Evolutionary conservation across 2,329 filamentous ascomycete species (phyloP), one percentile per base, ranked within the genome.

Genomic region (Fusarium domesticum): DNA sequence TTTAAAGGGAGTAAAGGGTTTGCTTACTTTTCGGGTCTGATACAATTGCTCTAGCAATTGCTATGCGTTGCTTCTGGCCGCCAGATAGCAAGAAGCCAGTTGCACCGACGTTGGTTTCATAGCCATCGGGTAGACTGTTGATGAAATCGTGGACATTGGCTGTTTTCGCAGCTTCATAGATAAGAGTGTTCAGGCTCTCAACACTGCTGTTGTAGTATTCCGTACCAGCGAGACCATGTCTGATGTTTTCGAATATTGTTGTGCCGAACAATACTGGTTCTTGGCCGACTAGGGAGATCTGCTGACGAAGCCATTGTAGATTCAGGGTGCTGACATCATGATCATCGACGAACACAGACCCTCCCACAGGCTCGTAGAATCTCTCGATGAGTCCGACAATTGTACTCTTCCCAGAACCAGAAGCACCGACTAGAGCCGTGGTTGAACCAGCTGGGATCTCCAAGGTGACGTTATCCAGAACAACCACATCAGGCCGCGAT

Each of bases 391-490:
- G 63, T 0, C 79, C 81, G 1, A 87, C 76, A 12, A 87, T 77
- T 0, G 84, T 88, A 38, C 80, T 84, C 61, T 88, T 89, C 0
- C 85, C 84, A 5, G 75, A 80, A 0, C 84, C 84, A 3, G 80
- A 84, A 1, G 81, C 75, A 0, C 84, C 85, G 6, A 88, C 84
- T n/a, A 89, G 81, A 2, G 84, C 84, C 0, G 83, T 86, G 1
- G 80, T 74, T 53, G 84, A 81, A 3, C 80, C 80, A 5, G 76
- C 72, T 31, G 74, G 69, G 35, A 86, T 76, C 1, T 60, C 66
- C 4, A 85, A 61, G 50, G 71, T 72, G 4, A 85, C 63, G 4
- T 70, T 65, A 45, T 82, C 71, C 4, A 85, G 64, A 0, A 85
- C 77, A 45, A 75, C 76, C 37, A 79, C 72, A 43, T 78, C 71